Percentiles rank a stretch among this genome's conserved stretches.
Conservation (phyloP, 2,329 filamentous ascomycete genomes). For the Fusarium sp. region DNA sequence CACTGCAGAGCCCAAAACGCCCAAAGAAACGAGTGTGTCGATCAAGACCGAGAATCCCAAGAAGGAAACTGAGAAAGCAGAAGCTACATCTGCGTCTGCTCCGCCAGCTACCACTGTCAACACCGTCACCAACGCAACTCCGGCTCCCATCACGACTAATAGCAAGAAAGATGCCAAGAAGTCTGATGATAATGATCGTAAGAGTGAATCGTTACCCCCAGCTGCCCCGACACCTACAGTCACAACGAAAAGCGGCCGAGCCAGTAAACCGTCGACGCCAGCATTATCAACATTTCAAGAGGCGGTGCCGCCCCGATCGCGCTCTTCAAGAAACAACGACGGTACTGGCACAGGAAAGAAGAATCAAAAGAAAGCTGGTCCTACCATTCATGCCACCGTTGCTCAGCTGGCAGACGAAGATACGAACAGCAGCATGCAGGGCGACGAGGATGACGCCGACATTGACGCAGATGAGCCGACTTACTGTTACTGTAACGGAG, state of each 20-base stretch:
- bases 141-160: slow-evolving; percentile 14
- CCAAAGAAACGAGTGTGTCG: slow-evolving; percentile 58
- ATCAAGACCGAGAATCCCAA: slow-evolving; percentile 50
- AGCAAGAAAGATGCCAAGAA: slow-evolving; percentile 60
- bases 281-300: slow-evolving; percentile 70
- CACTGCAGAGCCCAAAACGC: slow-evolving; percentile 58
- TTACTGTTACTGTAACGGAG: slow-evolving; percentile 83
- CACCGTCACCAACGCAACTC: neutral
- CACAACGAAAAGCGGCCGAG: slow-evolving; percentile 73
- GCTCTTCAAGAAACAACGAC: slow-evolving; percentile 63
- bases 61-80: slow-evolving; percentile 49
- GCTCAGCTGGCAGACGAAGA: slow-evolving; percentile 55
- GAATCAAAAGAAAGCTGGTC: slow-evolving; percentile 67
- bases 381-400: slow-evolving; percentile 54
- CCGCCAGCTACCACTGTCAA: slow-evolving; percentile 41
- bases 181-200: slow-evolving; percentile 51
- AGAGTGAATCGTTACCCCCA: slow-evolving; percentile 60
- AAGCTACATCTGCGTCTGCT: slow-evolving; percentile 39
- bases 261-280: slow-evolving; percentile 75
- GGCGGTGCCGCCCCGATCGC: slow-evolving; percentile 63
- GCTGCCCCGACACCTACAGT: slow-evolving; percentile 56
- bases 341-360: slow-evolving; percentile 61
- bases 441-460: slow-evolving; percentile 61
- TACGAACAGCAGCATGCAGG: slow-evolving; percentile 55
- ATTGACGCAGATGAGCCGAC: slow-evolving; percentile 77